Conservation (phyloP, 2,329 filamentous ascomycete genomes). For the Anisogramma anomala region DNA sequence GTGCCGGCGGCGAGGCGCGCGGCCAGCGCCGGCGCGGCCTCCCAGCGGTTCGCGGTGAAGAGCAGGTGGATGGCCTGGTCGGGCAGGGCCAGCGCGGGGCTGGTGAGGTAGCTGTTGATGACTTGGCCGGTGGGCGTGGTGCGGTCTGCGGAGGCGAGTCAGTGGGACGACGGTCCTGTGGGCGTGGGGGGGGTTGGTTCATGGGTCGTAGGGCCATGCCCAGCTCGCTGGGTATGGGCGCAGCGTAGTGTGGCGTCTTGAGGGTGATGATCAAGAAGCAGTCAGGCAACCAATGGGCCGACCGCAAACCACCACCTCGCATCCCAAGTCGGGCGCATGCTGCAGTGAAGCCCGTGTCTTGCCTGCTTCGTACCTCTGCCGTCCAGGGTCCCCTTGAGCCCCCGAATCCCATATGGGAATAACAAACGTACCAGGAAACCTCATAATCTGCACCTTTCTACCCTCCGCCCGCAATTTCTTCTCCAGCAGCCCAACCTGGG, state of each 20-base stretch:
- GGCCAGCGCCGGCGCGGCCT: constrained; percentile 46
- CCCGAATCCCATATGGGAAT: not conserved
- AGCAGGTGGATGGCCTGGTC: constrained; percentile 85
- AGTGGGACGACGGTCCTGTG: not conserved
- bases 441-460: constrained; percentile 38
- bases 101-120: constrained; percentile 73
- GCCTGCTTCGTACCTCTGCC: not conserved
- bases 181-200: not conserved
- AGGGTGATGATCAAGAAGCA: too few relatives aligned
- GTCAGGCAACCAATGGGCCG: too few relatives aligned
- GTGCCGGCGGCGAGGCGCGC: constrained; percentile 50
- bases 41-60: constrained; percentile 88
- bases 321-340: too few relatives aligned
- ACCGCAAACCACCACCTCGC: too few relatives aligned
- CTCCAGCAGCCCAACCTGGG: constrained; percentile 65
- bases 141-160: constrained; percentile 44
- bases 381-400: not conserved
- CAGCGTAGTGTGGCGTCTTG: too few relatives aligned
- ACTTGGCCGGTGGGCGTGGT: constrained; percentile 75
- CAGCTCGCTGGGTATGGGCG: too few relatives aligned
- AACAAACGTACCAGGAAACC: constrained; percentile 40
- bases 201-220: not conserved
- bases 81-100: constrained; percentile 54
- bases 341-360: not conserved
- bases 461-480: constrained; percentile 39